A percentile compares a stretch with the other conserved stretches of the same genome.
These are phyloP conservation scores for Fremontodendron californicum DNA, from an alignment of 345 rosid species.

Conservation along the genomic window DNA sequence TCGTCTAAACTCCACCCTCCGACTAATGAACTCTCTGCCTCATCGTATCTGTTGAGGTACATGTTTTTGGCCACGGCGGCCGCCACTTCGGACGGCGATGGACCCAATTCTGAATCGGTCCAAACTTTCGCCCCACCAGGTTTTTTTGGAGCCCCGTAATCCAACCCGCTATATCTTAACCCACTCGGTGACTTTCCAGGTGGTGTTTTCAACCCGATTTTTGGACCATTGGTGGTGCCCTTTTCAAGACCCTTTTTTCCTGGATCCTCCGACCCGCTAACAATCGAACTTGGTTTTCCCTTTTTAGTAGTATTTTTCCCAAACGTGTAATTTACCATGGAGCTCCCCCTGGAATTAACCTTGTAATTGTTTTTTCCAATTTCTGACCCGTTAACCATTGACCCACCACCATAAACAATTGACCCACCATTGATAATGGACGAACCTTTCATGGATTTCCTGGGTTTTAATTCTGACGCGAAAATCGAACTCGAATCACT, in stretches of 20 bases:
- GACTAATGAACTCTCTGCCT: constrained; percentile 46
- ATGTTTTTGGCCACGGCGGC: constrained; percentile 45
- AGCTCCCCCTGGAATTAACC: neutral
- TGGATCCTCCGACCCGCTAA: constrained; percentile 1
- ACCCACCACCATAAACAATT: constrained; percentile 28
- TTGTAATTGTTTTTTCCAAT: neutral
- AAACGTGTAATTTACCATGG: constrained; percentile 18
- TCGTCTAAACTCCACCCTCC: constrained; percentile 56
- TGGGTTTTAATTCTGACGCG: constrained; percentile 24
- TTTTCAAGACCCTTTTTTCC: neutral
- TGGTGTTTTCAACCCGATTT: neutral
- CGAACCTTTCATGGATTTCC: neutral
- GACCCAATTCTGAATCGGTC: constrained; percentile 75
- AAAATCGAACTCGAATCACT: constrained; percentile 72
- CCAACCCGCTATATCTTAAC: constrained; percentile 7
- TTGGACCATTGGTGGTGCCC: neutral
- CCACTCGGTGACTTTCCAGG: neutral
- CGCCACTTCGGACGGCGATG: constrained; percentile 85
- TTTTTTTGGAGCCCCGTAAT: constrained; percentile 22
- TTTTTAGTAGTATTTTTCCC: neutral
- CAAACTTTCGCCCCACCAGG: constrained; percentile 12
- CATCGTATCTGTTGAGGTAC: constrained; percentile 23
- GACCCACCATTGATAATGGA: constrained; percentile 23
- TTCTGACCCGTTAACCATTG: constrained; percentile 33
- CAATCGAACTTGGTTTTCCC: neutral